Evolutionary conservation across 306 rosid species (phyloP), one percentile per base, ranked within the genome.

Genomic region (Vicia faba): DNA sequence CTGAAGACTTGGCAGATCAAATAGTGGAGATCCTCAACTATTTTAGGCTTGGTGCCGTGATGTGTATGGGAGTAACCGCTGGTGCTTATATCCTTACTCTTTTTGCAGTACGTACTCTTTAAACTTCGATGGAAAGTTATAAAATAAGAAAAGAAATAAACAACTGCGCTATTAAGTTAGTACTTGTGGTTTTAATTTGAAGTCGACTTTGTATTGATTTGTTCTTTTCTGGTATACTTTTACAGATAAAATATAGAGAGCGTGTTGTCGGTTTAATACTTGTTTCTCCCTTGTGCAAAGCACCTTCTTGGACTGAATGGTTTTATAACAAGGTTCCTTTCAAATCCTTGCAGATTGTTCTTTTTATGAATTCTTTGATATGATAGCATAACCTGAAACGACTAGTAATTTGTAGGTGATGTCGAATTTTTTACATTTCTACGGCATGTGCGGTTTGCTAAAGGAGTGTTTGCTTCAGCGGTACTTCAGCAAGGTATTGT

Each of bases 1-100:
- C 43, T 16, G 95, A 89, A 74, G 97, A 92, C 79, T 78, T 92
- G 63, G 97, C 97, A 60, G 96, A 92, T 79, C 96, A 92, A 81
- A 82, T 92, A 43, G 71, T 85, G 64, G 97, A 92, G 79, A 83
- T 92, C 79, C 96, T 92, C 55, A 87, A 92, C 79, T 84, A 64
- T 81, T 92, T 92, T 36, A 79, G 99, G 87, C 95, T 93, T 75
- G 96, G 90, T 67, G 97, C 97, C 29, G 99, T 93, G 70, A 93
- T 93, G 99, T 93, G 99, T 77, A 93, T 93, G 99, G 99, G 99
- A 75, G 99, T 90, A 61, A 93, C 99, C 9, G 97, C 97, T 4
- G 97, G 99, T 75, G 99, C 99, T 44, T 90, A 93, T 76, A 85
- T 93, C 68, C 96, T 93, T 38, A 75, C 92, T 8, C 82, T 93